phyloP scores from a whole-genome alignment of 257 asterid species.

The Gentiana macrophylla region DNA sequence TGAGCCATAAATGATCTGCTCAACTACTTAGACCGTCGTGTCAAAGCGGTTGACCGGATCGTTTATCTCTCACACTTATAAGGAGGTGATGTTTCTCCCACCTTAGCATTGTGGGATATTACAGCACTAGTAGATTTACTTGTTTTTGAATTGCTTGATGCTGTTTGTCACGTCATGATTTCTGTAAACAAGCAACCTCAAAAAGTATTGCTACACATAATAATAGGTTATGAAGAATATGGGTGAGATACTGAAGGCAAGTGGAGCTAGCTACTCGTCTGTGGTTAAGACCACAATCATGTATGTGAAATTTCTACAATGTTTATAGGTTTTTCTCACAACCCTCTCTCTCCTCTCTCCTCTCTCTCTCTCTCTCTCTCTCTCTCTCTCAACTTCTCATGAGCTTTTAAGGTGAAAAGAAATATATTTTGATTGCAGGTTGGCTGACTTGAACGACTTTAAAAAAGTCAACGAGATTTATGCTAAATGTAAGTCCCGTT shows the following conservation, averaged over 20 bases:
- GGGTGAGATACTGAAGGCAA: conserved; percentile 96
- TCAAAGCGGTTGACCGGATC: no score
- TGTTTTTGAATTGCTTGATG: no score
- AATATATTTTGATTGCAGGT: conserved; percentile 32
- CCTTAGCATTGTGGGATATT: no score
- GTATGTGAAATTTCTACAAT: conserved; percentile 27
- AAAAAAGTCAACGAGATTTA: conserved; percentile 85
- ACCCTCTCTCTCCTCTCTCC: conserved; percentile 3
- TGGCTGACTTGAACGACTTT: conserved; percentile 97
- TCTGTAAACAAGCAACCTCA: no score
- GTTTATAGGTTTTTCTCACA: conserved; percentile 3
- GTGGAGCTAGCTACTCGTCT: conserved; percentile 78
- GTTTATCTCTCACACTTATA: no score
- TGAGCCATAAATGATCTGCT: no score
- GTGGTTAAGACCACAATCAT: conserved; percentile 98
- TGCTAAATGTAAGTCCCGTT: conserved; percentile 73
- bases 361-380: neutral
- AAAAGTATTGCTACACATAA: no score
- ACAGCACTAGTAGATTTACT: no score
- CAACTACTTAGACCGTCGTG: no score
- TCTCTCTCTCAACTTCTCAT: conserved; percentile 3
- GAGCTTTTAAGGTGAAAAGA: conserved; percentile 7
- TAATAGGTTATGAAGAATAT: conserved; percentile 80
- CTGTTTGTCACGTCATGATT: no score
- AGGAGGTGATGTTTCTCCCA: no score